Conservation (phyloP, 345 rosid species). For the Hevea brasiliensis region DNA sequence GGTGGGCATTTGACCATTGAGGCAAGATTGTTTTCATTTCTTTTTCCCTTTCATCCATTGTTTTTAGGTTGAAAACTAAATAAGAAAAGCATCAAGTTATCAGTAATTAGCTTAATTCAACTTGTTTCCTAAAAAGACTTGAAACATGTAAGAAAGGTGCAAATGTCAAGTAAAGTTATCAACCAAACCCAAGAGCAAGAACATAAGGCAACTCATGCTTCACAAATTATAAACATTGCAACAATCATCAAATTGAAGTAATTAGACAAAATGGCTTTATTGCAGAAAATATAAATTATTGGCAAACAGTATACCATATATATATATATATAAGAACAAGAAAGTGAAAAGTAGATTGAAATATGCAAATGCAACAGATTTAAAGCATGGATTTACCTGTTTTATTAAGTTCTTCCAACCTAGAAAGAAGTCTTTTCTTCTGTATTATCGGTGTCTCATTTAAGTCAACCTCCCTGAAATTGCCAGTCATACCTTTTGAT, state of each 20-base stretch:
- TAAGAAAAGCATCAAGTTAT: neutral
- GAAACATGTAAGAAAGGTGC: neutral
- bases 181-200: neutral
- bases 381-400: slow-evolving; percentile 52
- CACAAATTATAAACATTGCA: no score
- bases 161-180: neutral
- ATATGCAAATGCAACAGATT: slow-evolving; percentile 10
- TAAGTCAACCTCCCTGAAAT: slow-evolving; percentile 75
- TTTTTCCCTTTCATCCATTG: neutral
- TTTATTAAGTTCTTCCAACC: slow-evolving; percentile 87
- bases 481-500: slow-evolving; percentile 58
- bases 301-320: neutral
- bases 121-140: neutral
- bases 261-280: neutral
- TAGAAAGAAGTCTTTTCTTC: slow-evolving; percentile 60
- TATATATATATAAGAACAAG: neutral
- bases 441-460: slow-evolving; percentile 81
- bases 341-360: neutral
- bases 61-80: neutral
- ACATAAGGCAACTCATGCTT: neutral
- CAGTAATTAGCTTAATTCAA: neutral
- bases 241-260: neutral
- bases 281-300: neutral
- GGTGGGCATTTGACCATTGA: neutral
- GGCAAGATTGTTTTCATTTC: neutral